Percentiles rank a stretch among this genome's conserved stretches.
Conservation (phyloP, 306 rosid species). For the Sicyos edulis region DNA sequence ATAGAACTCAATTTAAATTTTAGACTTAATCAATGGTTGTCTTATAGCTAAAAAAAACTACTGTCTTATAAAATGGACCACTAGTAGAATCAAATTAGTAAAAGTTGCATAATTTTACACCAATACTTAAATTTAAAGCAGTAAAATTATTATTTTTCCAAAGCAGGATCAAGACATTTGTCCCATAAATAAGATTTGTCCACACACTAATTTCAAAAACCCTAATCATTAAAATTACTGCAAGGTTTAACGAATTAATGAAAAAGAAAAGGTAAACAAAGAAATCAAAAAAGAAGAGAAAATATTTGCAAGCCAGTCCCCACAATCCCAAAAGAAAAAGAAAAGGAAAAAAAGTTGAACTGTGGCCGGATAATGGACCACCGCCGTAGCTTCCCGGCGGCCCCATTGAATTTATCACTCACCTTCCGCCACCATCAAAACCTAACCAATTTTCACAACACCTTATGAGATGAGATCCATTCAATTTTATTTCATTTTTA, state of each 20-base stretch:
- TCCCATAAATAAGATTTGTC: too few relatives aligned
- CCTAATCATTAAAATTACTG: background rate
- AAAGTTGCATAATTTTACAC: background rate
- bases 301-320: constrained; percentile 5
- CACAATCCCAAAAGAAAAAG: background rate
- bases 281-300: background rate
- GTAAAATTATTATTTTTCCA: background rate
- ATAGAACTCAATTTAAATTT: too few relatives aligned
- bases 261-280: background rate
- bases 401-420: constrained; percentile 19
- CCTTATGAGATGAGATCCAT: background rate
- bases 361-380: constrained; percentile 13
- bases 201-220: too few relatives aligned
- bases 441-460: background rate
- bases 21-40: too few relatives aligned
- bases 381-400: constrained; percentile 1
- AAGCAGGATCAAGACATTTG: background rate
- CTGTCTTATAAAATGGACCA: background rate
- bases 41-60: too few relatives aligned
- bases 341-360: background rate
- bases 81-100: background rate
- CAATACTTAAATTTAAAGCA: background rate
- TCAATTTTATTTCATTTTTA: too few relatives aligned
- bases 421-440: background rate
- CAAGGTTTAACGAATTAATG: background rate